Evolutionary conservation across 192 early-diverging fungal genomes (phyloP), one percentile per base, ranked within the genome.

Genomic region (Coemansia interrupta): DNA sequence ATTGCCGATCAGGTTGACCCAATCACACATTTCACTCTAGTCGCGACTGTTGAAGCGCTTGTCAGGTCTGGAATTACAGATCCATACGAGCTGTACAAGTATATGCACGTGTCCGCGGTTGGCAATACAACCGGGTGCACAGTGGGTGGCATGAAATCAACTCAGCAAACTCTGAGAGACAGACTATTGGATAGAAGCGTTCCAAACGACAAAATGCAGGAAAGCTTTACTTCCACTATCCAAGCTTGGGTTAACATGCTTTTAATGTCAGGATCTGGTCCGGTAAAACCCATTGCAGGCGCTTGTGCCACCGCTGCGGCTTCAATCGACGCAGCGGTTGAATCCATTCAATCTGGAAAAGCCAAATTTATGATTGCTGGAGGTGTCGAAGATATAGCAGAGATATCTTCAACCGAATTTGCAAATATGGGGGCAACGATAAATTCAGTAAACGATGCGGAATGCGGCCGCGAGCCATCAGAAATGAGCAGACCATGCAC

Each of bases 341-440:
- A 95, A 45, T 90, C 89, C n/a, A 92, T 96, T 39, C 79, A 90
- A 55, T 73, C 82, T n/a, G 92, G 92, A 60, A 94, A 94, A 78
- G 94, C 94, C 57, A 90, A 89, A 75, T 86, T 96, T 40, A 87
- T 94, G 65, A 81, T 96, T 60, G 92, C 90, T 45, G 94, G 94
- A 72, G 92, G 89, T 28, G 92, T 89, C 53, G 94, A 96, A 53
- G 92, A 93, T 68, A 86, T 94, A 80, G 83, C 84, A 57, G 90
- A 93, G 66, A 42, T 5, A 42, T 42, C 41, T 8, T 42, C 41
- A 2, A 85, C 90, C 59, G 94, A 95, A 73, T 97, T 97, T 71
- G 91, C 89, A 58, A 91, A 92, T 83, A 97, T 97, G 93, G 95
- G 93, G 68, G 94, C 94, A 10, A 92, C 92, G n/a, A 86, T 84